Percentiles rank a stretch among this genome's conserved stretches.
Evolutionary conservation across 257 asterid species (phyloP).

Genomic region (Solanum paucissectum): DNA sequence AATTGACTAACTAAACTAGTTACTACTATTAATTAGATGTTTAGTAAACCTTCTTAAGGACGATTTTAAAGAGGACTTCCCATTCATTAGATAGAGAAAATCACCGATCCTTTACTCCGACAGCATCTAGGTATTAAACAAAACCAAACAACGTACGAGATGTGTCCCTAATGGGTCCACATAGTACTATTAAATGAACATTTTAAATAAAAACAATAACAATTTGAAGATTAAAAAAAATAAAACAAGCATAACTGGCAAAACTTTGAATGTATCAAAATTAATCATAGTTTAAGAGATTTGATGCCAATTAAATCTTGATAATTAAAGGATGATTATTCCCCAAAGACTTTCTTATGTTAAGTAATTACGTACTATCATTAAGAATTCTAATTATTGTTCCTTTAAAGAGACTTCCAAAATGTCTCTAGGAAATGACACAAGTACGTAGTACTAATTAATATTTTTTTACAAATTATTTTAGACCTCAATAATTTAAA

Average conservation of each 20-base stretch:
- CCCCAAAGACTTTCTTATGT: neutral
- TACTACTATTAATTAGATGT: neutral
- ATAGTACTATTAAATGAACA: neutral
- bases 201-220: neutral
- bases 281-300: slow-evolving; percentile 7
- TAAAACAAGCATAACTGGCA: slow-evolving; percentile 9
- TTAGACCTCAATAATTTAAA: neutral
- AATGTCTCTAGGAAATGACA: neutral
- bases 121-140: neutral
- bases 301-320: neutral
- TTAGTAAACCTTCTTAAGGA: neutral
- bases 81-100: no score
- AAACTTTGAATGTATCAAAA: slow-evolving; percentile 4
- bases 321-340: neutral
- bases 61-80: no score
- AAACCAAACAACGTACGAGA: neutral
- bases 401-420: neutral
- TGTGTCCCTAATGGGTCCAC: neutral
- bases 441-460: neutral
- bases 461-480: neutral
- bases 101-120: no score
- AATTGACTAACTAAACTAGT: neutral
- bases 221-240: neutral
- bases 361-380: neutral
- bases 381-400: neutral